Evolutionary conservation across 345 rosid genomes (phyloP).

Genomic region (Euphorbia pulcherrima): DNA sequence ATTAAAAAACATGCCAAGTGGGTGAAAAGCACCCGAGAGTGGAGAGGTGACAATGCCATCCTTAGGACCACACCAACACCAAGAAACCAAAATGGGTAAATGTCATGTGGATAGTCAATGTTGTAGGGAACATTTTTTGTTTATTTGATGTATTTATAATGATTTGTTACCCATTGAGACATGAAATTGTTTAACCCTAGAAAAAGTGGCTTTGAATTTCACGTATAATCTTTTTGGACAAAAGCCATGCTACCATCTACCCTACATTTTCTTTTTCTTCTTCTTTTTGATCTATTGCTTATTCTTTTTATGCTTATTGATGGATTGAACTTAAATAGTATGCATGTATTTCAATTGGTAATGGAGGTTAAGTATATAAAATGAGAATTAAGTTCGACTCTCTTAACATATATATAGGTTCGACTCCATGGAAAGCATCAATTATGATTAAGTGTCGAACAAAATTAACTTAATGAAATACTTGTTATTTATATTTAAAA

Average conservation of each 20-base stretch:
- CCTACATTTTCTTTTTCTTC: neutral
- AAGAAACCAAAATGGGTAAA: neutral
- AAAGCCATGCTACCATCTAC: neutral
- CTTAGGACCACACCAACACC: slow-evolving; percentile 5
- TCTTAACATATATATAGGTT: too few relatives aligned
- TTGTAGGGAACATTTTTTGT: neutral
- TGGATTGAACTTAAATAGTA: neutral
- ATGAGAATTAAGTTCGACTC: too few relatives aligned
- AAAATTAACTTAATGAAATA: too few relatives aligned
- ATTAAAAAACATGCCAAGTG: neutral
- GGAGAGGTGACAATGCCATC: neutral
- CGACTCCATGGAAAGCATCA: too few relatives aligned
- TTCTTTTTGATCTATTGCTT: neutral
- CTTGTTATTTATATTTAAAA: too few relatives aligned
- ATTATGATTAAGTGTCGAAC: too few relatives aligned
- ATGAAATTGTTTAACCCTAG: neutral
- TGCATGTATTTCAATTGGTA: too few relatives aligned
- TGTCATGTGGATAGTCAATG: neutral
- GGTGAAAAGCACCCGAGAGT: neutral
- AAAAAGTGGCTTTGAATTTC: neutral
- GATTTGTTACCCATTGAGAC: neutral
- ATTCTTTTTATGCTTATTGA: neutral
- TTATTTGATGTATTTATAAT: neutral
- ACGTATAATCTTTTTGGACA: neutral
- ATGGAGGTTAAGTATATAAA: too few relatives aligned